Conservation (phyloP, 129 eudicot species). For the Deinandra increscens region DNA sequence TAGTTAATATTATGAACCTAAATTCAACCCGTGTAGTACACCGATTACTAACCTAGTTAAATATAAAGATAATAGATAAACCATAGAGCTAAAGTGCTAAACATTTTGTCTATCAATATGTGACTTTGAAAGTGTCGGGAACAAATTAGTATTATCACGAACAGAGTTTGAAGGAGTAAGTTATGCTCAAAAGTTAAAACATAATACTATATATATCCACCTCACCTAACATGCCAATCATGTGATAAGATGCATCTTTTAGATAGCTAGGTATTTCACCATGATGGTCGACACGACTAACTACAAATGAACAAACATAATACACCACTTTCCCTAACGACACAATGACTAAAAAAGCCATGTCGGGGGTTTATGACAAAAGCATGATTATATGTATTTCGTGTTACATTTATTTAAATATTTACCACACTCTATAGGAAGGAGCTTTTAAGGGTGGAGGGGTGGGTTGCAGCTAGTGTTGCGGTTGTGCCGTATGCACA, state of each 20-base stretch:
- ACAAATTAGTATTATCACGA: background rate
- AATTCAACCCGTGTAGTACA: too few species aligned
- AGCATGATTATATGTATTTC: background rate
- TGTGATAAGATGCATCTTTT: slow-evolving; percentile 21
- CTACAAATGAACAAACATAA: slow-evolving; percentile 16
- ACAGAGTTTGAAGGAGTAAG: background rate
- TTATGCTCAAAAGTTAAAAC: background rate
- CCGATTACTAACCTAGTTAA: too few species aligned
- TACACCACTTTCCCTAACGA: slow-evolving; percentile 17
- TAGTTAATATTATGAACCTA: too few species aligned
- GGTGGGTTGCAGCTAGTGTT: too few species aligned
- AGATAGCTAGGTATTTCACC: slow-evolving; percentile 18
- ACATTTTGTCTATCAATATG: too few species aligned
- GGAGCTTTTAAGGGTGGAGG: too few species aligned
- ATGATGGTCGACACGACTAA: slow-evolving; percentile 22
- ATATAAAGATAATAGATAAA: too few species aligned
- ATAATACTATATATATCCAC: too few species aligned
- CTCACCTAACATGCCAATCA: slow-evolving; percentile 10
- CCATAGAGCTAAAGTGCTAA: too few species aligned
- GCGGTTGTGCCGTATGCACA: too few species aligned
- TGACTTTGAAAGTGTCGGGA: background rate
- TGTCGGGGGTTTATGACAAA: slow-evolving; percentile 3
- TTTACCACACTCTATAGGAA: too few species aligned
- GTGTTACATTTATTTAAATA: background rate
- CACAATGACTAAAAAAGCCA: background rate